Evolutionary conservation across 129 eudicot genomes (phyloP), one percentile per base, ranked within the genome.

Genomic region (Helianthus tuberosus): DNA sequence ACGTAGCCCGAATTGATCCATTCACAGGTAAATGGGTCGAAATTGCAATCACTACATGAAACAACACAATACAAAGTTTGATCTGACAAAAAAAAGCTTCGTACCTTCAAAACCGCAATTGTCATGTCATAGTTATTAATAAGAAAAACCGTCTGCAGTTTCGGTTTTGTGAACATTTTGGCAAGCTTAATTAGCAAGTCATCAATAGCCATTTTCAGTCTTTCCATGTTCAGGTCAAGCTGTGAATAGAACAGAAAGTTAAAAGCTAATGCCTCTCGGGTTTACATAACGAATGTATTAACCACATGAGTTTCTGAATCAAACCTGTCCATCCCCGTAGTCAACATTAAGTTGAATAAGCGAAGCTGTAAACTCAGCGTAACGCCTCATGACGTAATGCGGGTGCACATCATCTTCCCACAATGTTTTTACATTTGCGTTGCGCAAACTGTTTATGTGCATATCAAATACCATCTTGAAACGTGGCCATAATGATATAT

Each of bases 361-460:
- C 11, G 98, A 94, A 73, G 97, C 98, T 59, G 98, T 86, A 76
- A 94, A 94, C 80, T 94, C 98, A 38, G 98, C 98, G 82, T 84
- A 94, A 44, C 98, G 97, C 73, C 98, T 86, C 97, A 94, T 94
- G 84, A 94, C 96, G 78, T 90, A 94, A 81, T 94, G 98, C n/a
- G 98, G 98, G 79, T 88, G 98, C 71, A 91, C 96, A 75, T 94
- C 98, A 83, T 94, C 98, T 83, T 94, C 98, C 98, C 98, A 94
- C 74, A 94, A 83, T 66, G 88, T 83, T 79, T 82, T 86, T 68
- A 91, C 82, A 87, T 86, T 91, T 58, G 98, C 98, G 75, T 86
- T 94, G 43, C 97, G 83, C 55, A 94, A 68, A 75, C 98, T 94
- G 83, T 75, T 85, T 74, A 94, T 86, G 84, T 94, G 98, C 98